These are phyloP conservation scores for Pythium diclinum DNA, from an alignment of 352 stramenopile species.

Conservation along the genomic window DNA sequence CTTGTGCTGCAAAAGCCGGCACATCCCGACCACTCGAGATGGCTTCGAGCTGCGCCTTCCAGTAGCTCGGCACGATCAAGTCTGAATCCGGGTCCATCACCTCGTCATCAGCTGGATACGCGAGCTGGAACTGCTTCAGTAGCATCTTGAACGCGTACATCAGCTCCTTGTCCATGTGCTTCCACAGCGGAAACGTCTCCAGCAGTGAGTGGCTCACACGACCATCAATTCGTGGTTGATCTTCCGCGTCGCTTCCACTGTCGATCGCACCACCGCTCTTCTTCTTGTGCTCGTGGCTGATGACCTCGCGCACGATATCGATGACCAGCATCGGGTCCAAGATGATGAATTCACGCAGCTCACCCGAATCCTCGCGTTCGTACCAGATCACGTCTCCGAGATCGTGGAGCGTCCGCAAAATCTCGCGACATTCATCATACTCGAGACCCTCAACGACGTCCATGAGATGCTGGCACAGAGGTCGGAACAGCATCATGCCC, in stretches of 20 bases:
- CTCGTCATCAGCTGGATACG: too few relatives aligned
- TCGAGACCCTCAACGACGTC: slow-evolving; percentile 4
- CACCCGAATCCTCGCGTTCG: not conserved
- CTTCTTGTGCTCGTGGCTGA: not conserved
- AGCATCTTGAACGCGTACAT: too few relatives aligned
- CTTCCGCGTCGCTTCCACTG: not conserved
- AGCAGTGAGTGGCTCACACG: not conserved
- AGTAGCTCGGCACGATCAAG: too few relatives aligned
- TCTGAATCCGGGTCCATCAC: too few relatives aligned
- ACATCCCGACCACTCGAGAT: too few relatives aligned
- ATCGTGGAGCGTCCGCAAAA: slow-evolving; percentile 17
- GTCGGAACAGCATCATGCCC: not conserved
- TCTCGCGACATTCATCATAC: slow-evolving; percentile 6
- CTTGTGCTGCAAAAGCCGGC: too few relatives aligned
- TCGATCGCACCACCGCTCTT: not conserved
- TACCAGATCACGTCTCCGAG: slow-evolving; percentile 24
- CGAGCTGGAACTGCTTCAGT: too few relatives aligned
- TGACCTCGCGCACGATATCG: slow-evolving; percentile 8
- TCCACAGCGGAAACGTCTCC: not conserved
- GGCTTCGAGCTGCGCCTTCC: too few relatives aligned
- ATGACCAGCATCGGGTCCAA: slow-evolving; percentile 29
- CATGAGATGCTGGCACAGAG: slow-evolving; percentile 4
- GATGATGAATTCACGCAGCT: slow-evolving; percentile 5
- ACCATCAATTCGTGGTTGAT: not conserved
- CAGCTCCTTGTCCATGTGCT: too few relatives aligned